Evolutionary conservation across 768 basidiomycete species (phyloP).

Genomic region (Naganishia randhawae): DNA sequence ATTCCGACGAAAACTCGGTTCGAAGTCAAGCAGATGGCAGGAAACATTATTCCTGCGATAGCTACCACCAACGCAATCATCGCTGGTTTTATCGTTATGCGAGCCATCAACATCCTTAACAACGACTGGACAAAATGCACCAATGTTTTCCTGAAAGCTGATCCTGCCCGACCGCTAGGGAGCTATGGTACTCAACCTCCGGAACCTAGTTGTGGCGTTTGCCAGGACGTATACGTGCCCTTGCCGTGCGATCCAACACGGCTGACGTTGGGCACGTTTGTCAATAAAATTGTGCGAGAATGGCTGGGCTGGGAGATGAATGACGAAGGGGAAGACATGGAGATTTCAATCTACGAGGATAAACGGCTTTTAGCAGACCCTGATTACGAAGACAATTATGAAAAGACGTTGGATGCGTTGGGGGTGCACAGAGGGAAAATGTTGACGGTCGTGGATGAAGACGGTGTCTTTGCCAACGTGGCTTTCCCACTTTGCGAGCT

Average conservation of each 20-base stretch:
- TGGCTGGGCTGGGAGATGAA: conserved; percentile 51
- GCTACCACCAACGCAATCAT: conserved; percentile 98
- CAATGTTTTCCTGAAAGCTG: conserved; percentile 73
- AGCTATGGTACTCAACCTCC: conserved; percentile 65
- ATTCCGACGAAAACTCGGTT: conserved; percentile 86
- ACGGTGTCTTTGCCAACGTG: conserved; percentile 69
- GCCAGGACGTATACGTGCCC: conserved; percentile 74
- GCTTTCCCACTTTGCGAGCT: conserved; percentile 65
- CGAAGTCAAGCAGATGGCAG: conserved; percentile 99
- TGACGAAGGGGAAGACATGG: conserved; percentile 54
- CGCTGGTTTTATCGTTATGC: conserved; percentile 88
- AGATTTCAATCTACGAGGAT: conserved; percentile 68
- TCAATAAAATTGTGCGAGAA: conserved; percentile 61
- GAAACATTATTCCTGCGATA: conserved; percentile 98
- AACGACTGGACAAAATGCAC: conserved; percentile 52
- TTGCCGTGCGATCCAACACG: conserved; percentile 69
- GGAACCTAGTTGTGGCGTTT: conserved; percentile 75
- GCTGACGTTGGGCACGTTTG: conserved; percentile 67
- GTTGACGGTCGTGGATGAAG: conserved; percentile 82
- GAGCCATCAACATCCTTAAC: conserved; percentile 78
- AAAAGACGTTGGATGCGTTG: conserved; percentile 73
- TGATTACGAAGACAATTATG: conserved; percentile 86
- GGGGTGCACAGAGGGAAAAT: conserved; percentile 79
- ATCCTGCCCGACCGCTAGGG: conserved; percentile 72
- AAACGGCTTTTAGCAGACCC: conserved; percentile 82